Conservation (phyloP, 1,139 yeast genomes). For the Protomyces pachydermus region DNA sequence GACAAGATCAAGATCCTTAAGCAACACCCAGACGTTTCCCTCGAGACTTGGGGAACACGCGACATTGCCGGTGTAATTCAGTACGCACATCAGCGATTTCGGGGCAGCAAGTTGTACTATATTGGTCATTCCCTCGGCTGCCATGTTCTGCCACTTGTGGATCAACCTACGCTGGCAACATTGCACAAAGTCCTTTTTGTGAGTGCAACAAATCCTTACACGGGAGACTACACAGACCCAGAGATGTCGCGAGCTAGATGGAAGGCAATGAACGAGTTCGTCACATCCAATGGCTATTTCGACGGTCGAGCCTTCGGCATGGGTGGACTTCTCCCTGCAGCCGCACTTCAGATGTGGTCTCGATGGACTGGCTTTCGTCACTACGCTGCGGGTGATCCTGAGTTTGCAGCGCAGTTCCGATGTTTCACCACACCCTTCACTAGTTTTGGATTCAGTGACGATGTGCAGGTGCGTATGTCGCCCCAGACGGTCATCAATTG, state of each 20-base stretch:
- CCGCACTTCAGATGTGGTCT: not conserved
- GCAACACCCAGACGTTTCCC: not conserved
- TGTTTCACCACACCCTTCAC: not conserved
- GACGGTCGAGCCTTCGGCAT: not conserved
- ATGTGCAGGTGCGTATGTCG: not conserved
- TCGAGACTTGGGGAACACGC: not conserved
- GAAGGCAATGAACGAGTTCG: not conserved
- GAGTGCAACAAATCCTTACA: not conserved
- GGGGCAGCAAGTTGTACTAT: not conserved
- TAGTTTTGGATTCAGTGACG: not conserved
- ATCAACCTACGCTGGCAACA: not conserved
- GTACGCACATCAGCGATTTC: not conserved
- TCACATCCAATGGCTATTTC: not conserved
- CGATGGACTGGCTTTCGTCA: not conserved
- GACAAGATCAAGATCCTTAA: not conserved
- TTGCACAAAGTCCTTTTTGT: not conserved
- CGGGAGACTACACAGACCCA: not conserved
- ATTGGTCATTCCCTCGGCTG: conserved; percentile 1
- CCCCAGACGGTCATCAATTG: not conserved
- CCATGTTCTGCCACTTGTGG: not conserved
- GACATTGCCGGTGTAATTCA: not conserved
- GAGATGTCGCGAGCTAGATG: not conserved
- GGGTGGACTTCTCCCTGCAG: not conserved
- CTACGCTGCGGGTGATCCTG: not conserved
- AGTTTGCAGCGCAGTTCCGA: not conserved